Evolutionary conservation across 495 filamentous ascomycete species (phyloP), one percentile per base, ranked within the genome.

Genomic region (Annulohypoxylon maeteangense): DNA sequence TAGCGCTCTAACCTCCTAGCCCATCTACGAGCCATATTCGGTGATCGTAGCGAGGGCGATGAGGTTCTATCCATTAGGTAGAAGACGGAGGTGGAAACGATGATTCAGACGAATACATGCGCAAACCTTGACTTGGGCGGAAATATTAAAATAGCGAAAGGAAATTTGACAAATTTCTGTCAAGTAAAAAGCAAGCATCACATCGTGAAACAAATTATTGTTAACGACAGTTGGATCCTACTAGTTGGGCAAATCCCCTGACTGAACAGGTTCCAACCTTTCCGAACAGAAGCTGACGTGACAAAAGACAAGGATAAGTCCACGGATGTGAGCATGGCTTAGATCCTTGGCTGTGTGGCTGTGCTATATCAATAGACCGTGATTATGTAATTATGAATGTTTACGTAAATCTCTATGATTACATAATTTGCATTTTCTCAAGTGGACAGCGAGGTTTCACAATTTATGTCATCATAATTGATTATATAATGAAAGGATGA

Each of bases 1-100:
- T 87, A 89, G 32, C 94, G 92, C 82, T 98, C 94, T 74, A 91
- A 86, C 74, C 86, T 89, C 47, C 92, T 87, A 6, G 89, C 92
- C 87, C 90, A 95, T 72, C 82, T 82, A 59, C 81, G 79, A 61
- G 78, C 74, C 78, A 81, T 83, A 55, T 72, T 80, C 62, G 75
- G 61, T 40, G 74, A 69, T 60, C 60, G 71, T 47, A 73, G 38
- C 61, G 77, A 62, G 11, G 76, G 70, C 34, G 73, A 76, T 16
- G 65, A 66, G 55, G 44, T 65, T 45, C 72, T 71, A 70, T 75
- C 75, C 75, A 77, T 77, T 56, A 67, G 60, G 58, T 51, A 51
- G 20, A 48, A 18, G 10, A 48, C 14, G 18, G 45, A 12, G 12
- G 29, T 14, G 12, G 3, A 14, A 25, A 53, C 14, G 40, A 47